Percentiles rank a stretch among this genome's conserved stretches.
Conservation (phyloP, 768 basidiomycete species). For the Galerina marginata region DNA sequence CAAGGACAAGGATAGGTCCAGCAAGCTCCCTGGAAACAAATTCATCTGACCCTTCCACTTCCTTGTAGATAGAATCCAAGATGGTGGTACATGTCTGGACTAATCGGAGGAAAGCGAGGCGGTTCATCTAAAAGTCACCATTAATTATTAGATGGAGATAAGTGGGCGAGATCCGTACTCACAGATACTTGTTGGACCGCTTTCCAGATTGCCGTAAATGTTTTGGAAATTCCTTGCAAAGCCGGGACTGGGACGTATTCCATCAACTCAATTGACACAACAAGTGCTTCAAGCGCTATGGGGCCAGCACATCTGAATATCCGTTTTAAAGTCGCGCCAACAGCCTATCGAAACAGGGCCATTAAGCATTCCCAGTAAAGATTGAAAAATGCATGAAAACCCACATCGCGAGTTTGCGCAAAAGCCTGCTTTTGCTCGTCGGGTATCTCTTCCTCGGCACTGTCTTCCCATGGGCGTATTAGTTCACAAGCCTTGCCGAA, state of each 20-base stretch:
- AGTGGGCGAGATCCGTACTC: constrained; percentile 26
- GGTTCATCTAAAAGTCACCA: constrained; percentile 52
- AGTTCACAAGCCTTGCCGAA: constrained; percentile 26
- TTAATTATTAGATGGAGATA: neutral
- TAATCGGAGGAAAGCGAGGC: constrained; percentile 63
- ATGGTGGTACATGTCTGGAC: constrained; percentile 66
- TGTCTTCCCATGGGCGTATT: constrained; percentile 28
- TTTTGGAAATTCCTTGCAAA: constrained; percentile 49
- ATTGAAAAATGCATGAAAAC: constrained; percentile 9
- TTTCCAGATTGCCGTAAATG: constrained; percentile 62
- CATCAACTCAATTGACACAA: constrained; percentile 40
- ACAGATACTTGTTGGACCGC: constrained; percentile 61
- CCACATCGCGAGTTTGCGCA: constrained; percentile 36
- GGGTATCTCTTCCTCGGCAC: constrained; percentile 23
- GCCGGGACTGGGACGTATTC: constrained; percentile 58
- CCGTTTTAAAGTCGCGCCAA: constrained; percentile 35
- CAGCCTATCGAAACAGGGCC: constrained; percentile 26
- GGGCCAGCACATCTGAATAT: constrained; percentile 38
- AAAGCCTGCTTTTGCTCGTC: constrained; percentile 38
- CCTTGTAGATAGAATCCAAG: constrained; percentile 58
- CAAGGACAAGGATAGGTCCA: constrained; percentile 50
- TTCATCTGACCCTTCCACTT: constrained; percentile 53
- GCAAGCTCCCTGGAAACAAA: constrained; percentile 48
- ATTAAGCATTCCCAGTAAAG: no score
- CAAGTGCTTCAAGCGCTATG: constrained; percentile 41